These are phyloP conservation scores for Rhizopogon vesiculosus DNA, from an alignment of 768 basidiomycete genomes.

Conservation along the genomic window DNA sequence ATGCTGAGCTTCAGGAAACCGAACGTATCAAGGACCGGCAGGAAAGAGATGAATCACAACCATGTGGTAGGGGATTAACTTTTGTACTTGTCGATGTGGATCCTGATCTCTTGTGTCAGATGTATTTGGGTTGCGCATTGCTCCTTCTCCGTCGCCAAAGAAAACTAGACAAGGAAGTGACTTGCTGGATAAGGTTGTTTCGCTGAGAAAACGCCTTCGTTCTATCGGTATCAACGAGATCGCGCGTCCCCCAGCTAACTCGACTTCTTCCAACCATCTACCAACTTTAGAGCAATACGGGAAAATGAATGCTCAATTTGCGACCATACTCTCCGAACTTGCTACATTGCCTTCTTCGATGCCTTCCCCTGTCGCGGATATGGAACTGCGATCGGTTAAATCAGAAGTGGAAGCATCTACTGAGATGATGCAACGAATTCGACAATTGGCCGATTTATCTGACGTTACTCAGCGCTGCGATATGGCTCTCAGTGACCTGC, in stretches of 20 bases:
- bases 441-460: conserved; percentile 51
- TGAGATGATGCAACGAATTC: conserved; percentile 45
- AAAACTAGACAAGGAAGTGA: conserved; percentile 38
- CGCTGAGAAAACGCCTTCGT: conserved; percentile 55
- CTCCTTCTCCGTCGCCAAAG: conserved; percentile 27
- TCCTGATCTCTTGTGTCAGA: conserved; percentile 33
- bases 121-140: conserved; percentile 47
- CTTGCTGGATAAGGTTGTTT: conserved; percentile 45
- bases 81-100: background rate
- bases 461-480: conserved; percentile 56
- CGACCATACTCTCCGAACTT: conserved; percentile 40
- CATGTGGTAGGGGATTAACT: conserved; percentile 13
- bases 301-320: conserved; percentile 45
- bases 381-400: conserved; percentile 60
- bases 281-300: conserved; percentile 46
- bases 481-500: conserved; percentile 72
- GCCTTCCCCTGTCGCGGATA: conserved; percentile 37
- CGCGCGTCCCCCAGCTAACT: conserved; percentile 36
- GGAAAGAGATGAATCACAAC: background rate
- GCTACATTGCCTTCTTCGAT: conserved; percentile 40
- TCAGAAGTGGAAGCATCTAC: conserved; percentile 52
- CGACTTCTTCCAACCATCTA: conserved; percentile 35
- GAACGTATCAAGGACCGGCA: background rate
- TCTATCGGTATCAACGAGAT: conserved; percentile 56
- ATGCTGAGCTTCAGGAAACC: background rate